These are phyloP conservation scores for Ascochyta clinopodiicola DNA, from an alignment of 2,329 filamentous ascomycete species.

Conservation along the genomic window DNA sequence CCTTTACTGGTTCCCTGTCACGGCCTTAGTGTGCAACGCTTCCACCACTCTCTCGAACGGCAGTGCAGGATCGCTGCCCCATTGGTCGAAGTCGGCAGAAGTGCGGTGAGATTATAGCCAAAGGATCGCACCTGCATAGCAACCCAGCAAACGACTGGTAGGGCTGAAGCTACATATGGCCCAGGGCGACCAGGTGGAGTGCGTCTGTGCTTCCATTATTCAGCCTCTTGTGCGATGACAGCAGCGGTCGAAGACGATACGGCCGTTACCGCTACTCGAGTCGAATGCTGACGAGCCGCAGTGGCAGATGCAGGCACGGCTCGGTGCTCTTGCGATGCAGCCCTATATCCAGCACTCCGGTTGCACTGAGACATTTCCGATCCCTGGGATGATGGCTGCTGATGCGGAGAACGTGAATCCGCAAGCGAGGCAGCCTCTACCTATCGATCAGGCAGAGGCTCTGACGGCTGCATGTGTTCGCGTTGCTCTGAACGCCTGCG, in stretches of 20 bases:
- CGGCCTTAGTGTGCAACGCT: background rate
- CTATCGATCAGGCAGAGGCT: constrained; percentile 11
- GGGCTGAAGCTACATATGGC: constrained; percentile 30
- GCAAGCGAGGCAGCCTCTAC: constrained; percentile 2
- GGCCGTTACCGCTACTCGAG: constrained; percentile 26
- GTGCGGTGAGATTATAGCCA: constrained; percentile 36
- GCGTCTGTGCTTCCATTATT: background rate
- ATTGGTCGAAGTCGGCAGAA: constrained; percentile 25
- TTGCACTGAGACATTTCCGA: constrained; percentile 16
- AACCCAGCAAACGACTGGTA: constrained; percentile 23
- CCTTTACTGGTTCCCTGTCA: constrained; percentile 6
- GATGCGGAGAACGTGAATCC: constrained; percentile 12
- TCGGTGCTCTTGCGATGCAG: constrained; percentile 2
- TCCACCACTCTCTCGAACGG: constrained; percentile 10
- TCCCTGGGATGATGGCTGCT: constrained; percentile 15
- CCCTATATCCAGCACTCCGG: constrained; percentile 11
- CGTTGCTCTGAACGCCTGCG: background rate
- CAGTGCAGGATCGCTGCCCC: background rate
- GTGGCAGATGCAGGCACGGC: constrained; percentile 23
- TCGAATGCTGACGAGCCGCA: constrained; percentile 13
- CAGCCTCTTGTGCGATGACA: constrained; percentile 12
- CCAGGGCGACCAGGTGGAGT: constrained; percentile 18
- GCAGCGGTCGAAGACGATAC: constrained; percentile 7
- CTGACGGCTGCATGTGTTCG: constrained; percentile 9
- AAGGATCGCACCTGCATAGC: constrained; percentile 18